phyloP scores from a whole-genome alignment of 2,329 filamentous ascomycete genomes.

The Dryadomyces quercivorus region DNA sequence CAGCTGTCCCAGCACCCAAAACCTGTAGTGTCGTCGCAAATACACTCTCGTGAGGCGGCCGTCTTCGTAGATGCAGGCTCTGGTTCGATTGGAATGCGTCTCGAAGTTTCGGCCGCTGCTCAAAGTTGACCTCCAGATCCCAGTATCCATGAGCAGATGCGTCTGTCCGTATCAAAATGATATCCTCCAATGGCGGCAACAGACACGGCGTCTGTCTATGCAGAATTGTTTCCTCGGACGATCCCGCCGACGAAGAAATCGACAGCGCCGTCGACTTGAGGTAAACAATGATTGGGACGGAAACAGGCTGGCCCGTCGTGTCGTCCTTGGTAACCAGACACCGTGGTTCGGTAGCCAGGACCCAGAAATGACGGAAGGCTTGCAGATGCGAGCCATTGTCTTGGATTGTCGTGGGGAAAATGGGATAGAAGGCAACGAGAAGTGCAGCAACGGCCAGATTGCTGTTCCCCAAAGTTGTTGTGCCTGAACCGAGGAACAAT shows the following conservation, averaged over 20 bases:
- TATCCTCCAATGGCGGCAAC: constrained; percentile 51
- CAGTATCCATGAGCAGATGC: constrained; percentile 58
- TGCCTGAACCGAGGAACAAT: constrained; percentile 85
- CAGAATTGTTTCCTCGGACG: constrained; percentile 22
- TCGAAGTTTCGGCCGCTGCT: constrained; percentile 45
- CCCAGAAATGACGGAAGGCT: constrained; percentile 95
- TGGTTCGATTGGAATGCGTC: constrained; percentile 57
- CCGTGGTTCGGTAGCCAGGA: constrained; percentile 77
- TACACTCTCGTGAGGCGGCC: constrained; percentile 52
- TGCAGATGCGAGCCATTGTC: constrained; percentile 93
- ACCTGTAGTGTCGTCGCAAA: constrained; percentile 67
- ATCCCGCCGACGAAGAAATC: constrained; percentile 17
- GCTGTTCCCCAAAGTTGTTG: constrained; percentile 79
- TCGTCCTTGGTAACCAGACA: constrained; percentile 83
- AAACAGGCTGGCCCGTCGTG: constrained; percentile 68
- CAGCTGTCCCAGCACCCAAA: constrained; percentile 33
- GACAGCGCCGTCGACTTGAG: constrained; percentile 26
- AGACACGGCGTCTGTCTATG: constrained; percentile 43
- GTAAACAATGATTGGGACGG: constrained; percentile 56
- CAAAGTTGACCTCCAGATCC: constrained; percentile 69
- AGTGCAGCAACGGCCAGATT: constrained; percentile 77
- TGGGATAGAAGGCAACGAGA: constrained; percentile 84
- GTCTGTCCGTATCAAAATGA: constrained; percentile 47
- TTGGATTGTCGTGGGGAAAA: constrained; percentile 79
- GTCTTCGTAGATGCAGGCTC: constrained; percentile 60